Conservation (phyloP, 208 protist species). For the Tritrichomonas foetus region DNA sequence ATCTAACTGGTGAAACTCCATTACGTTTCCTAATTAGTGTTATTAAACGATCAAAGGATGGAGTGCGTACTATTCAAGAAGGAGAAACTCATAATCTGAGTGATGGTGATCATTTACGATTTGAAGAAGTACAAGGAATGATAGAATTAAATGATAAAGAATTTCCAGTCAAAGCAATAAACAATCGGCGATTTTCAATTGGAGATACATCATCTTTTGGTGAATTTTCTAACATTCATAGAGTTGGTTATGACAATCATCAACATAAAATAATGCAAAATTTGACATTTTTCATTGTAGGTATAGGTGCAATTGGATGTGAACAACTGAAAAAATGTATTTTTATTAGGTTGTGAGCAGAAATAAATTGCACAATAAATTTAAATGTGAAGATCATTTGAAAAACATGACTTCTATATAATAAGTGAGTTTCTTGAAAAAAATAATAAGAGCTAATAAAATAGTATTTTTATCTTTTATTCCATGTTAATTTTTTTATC, state of each 20-base stretch:
- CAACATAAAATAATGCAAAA: conserved; percentile 73
- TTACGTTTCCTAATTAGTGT: conserved; percentile 45
- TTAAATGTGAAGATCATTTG: too few species aligned
- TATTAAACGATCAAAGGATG: conserved; percentile 51
- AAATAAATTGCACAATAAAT: too few species aligned
- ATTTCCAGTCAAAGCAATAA: conserved; percentile 43
- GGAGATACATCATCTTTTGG: conserved; percentile 45
- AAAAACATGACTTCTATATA: too few species aligned
- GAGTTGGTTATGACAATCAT: conserved; percentile 51
- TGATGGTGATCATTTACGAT: conserved; percentile 68
- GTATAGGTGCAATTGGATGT: conserved; percentile 92
- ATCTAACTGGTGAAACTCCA: conserved; percentile 56
- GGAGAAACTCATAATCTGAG: conserved; percentile 64
- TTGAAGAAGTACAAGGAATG: conserved; percentile 70
- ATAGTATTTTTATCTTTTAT: too few species aligned
- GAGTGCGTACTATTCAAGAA: conserved; percentile 63
- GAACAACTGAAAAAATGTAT: conserved; percentile 97
- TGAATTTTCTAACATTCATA: conserved; percentile 46
- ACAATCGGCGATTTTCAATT: conserved; percentile 52
- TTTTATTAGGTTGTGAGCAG: too few species aligned
- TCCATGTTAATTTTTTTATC: too few species aligned
- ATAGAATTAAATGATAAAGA: conserved; percentile 3
- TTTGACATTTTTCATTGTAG: conserved; percentile 75
- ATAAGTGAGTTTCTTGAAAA: too few species aligned
- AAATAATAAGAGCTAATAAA: too few species aligned